phyloP scores from a whole-genome alignment of 306 rosid species.

The Lupinus albus region DNA sequence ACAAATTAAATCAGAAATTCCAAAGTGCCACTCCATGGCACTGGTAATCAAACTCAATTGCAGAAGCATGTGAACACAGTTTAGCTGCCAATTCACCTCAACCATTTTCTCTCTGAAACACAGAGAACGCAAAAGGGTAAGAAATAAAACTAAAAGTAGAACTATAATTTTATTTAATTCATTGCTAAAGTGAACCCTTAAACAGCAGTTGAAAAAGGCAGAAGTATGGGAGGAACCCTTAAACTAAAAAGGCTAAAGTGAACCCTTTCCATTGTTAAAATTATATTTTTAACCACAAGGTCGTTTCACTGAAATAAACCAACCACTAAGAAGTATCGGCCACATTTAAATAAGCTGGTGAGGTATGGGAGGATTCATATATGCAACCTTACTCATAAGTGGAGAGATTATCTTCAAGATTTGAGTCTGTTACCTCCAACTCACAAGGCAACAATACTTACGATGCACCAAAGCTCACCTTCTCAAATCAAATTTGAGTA shows the following conservation, averaged over 20 bases:
- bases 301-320: background rate
- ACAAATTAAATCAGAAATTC: slow-evolving; percentile 35
- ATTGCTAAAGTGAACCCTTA: too few species aligned
- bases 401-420: too few species aligned
- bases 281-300: background rate
- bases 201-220: too few species aligned
- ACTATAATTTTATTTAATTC: background rate
- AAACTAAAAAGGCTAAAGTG: too few species aligned
- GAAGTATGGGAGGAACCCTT: too few species aligned
- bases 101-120: slow-evolving; percentile 87
- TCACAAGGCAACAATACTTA: too few species aligned
- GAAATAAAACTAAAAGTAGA: slow-evolving; percentile 24
- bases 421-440: too few species aligned
- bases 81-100: slow-evolving; percentile 58
- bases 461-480: too few species aligned
- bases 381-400: too few species aligned
- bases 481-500: slow-evolving; percentile 21
- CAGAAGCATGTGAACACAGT: slow-evolving; percentile 35
- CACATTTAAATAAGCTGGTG: background rate
- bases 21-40: slow-evolving; percentile 37
- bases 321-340: background rate
- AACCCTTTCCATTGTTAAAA: too few species aligned
- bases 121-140: slow-evolving; percentile 44
- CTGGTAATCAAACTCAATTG: slow-evolving; percentile 45
- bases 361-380: too few species aligned